A percentile compares a stretch with the other conserved stretches of the same genome.
These are phyloP conservation scores for Stylonectria norvegica DNA, from an alignment of 2,329 filamentous ascomycete species.

Conservation along the genomic window DNA sequence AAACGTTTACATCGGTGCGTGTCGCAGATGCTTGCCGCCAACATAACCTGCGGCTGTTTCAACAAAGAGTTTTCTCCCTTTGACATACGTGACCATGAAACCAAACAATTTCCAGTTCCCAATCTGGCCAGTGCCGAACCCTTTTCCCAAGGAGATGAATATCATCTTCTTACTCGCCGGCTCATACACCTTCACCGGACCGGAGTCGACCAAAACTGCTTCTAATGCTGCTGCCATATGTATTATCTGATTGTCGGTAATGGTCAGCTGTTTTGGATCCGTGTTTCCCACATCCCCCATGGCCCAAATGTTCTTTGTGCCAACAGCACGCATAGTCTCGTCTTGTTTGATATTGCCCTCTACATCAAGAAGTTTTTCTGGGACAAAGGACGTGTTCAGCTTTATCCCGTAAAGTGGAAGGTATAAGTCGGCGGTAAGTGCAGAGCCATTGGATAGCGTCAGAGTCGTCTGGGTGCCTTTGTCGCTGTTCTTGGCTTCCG, in stretches of 20 bases:
- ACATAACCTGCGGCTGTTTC: conserved; percentile 31
- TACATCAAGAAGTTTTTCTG: conserved; percentile 31
- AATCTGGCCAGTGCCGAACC: conserved; percentile 31
- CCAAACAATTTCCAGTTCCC: conserved; percentile 33
- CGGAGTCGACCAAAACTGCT: conserved; percentile 17
- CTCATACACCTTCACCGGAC: conserved; percentile 12
- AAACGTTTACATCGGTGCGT: conserved; percentile 27
- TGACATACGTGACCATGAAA: conserved; percentile 31
- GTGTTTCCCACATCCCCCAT: conserved; percentile 42
- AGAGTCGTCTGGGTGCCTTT: conserved; percentile 17
- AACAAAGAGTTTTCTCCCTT: conserved; percentile 33
- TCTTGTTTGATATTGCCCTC: conserved; percentile 34
- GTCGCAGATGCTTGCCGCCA: conserved; percentile 26
- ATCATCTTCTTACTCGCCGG: conserved; percentile 26
- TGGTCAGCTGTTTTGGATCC: conserved; percentile 36
- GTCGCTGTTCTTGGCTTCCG: conserved; percentile 7
- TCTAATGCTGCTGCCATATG: conserved; percentile 32
- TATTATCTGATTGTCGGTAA: conserved; percentile 32
- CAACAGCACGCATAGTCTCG: conserved; percentile 29
- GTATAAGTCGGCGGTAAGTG: conserved; percentile 36
- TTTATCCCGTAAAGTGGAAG: conserved; percentile 43
- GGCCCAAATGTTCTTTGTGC: conserved; percentile 39
- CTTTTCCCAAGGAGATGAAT: conserved; percentile 28
- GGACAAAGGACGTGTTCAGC: conserved; percentile 42
- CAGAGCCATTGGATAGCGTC: conserved; percentile 30